Conservation (phyloP, 208 protist species). For the Acanthamoeba divionensis region DNA sequence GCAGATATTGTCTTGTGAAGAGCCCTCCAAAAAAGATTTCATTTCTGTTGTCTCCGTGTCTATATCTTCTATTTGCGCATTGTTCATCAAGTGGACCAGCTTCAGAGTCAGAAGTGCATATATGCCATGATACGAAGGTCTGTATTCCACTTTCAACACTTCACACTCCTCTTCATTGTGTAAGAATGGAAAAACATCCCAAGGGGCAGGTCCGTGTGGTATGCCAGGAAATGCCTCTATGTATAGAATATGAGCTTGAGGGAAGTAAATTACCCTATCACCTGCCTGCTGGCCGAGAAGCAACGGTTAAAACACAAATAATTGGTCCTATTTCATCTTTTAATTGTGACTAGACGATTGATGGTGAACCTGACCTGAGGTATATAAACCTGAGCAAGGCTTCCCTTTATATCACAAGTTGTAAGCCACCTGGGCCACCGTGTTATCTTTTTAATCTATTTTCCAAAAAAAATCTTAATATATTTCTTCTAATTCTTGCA, state of each 20-base stretch:
- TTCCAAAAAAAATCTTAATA: neutral
- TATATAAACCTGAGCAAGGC: neutral
- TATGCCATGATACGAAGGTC: neutral
- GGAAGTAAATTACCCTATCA: slow-evolving; percentile 44
- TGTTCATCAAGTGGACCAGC: neutral
- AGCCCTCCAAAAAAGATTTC: neutral
- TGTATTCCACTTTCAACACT: neutral
- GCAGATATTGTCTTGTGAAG: neutral
- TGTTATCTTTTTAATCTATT: neutral
- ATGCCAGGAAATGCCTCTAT: neutral
- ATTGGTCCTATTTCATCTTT: neutral
- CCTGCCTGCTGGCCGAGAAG: neutral
- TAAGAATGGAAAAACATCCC: neutral
- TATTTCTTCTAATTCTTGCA: neutral
- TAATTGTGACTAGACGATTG: neutral
- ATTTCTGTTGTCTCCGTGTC: neutral
- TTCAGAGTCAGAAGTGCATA: neutral
- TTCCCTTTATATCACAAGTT: neutral
- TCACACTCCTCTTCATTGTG: neutral
- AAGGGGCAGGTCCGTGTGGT: neutral
- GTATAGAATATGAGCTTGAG: neutral
- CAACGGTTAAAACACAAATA: neutral
- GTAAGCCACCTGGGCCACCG: slow-evolving; percentile 35
- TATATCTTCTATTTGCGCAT: neutral
- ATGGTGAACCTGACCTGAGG: neutral